These are phyloP conservation scores for Boletus sensibilis DNA, from an alignment of 768 basidiomycete species.

Conservation along the genomic window DNA sequence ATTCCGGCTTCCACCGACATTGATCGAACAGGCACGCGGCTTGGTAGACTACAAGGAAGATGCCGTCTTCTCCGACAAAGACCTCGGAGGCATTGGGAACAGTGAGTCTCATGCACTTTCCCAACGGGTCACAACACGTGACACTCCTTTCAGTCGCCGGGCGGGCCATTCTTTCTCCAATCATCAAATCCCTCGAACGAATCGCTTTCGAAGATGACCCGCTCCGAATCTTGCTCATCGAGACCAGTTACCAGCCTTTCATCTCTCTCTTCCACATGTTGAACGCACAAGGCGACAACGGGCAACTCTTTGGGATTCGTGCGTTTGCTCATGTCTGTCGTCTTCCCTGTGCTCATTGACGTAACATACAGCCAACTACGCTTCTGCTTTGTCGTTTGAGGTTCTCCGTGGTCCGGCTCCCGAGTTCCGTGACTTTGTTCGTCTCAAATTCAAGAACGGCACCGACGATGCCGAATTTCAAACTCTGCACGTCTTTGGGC, in stretches of 20 bases:
- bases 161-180: constrained; percentile 68
- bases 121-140: not conserved
- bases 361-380: constrained; percentile 55
- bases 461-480: constrained; percentile 54
- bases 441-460: constrained; percentile 82
- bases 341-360: not conserved
- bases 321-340: constrained; percentile 30
- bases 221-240: constrained; percentile 71
- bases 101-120: constrained; percentile 41
- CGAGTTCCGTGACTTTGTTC: constrained; percentile 74
- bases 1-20: constrained; percentile 68
- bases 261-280: constrained; percentile 81
- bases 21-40: constrained; percentile 68
- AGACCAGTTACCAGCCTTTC: constrained; percentile 86
- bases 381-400: constrained; percentile 72
- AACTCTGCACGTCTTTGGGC: constrained; percentile 68
- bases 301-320: constrained; percentile 64
- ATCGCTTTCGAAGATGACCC: constrained; percentile 78
- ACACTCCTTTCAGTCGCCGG: constrained; percentile 62
- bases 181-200: constrained; percentile 69
- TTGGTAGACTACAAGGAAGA: constrained; percentile 78
- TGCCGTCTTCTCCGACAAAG: constrained; percentile 64
- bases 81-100: constrained; percentile 70
- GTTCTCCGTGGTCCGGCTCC: constrained; percentile 73
- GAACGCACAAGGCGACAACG: constrained; percentile 50